Base-by-base conservation (phyloP, 2,329 filamentous ascomycete species). In the Aspergillus tubingensis region DNA sequence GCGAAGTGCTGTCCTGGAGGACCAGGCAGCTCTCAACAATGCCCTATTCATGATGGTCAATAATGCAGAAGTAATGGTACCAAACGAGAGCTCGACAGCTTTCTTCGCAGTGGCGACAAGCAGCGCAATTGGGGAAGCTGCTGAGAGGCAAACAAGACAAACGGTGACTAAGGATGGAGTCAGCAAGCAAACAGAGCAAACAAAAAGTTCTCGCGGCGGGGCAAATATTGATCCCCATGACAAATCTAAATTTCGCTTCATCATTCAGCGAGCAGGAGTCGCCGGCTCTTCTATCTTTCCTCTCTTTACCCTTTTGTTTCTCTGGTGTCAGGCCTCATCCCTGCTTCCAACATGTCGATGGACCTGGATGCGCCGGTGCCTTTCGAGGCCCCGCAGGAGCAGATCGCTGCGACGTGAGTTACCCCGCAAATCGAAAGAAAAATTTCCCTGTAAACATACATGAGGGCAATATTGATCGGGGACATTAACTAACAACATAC, bases 341-440 rank as follows among this genome's bases (percentile, higher is more conserved):
- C 25, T 50, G 47, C 47, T 50, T 17, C 25, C 53, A 72, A 67
- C 27, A 73, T 73, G 71, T 73, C 71, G 66, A 86, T 86, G 85
- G 85, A 87, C 71, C 64, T 86, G 63, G 85, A 86, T 74, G 79
- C 77, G 25, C 82, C 83, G 52, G 80, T 86, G 54, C 80, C 83
- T 63, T 79, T 85, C 70, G 71, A 74, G 60, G 72, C 73, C 15
- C 21, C 21, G 62, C 65, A 76, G 52, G 70, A 76, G 57, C 74
- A 76, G 61, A 41, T 38, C 5, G 21, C 52, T 41, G 69, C 86
- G 64, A 89, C 86, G 83, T 85, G 76, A 68, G 81, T 68, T 60
- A 62, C 54, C 55, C 41, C 41, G 47, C 58, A 49, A 44, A 30
- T 27, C 25, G 48, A 55, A 17, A 38, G 48, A 68, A 64, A 66